Evolutionary conservation across 768 basidiomycete genomes (phyloP).

Genomic region (Amanita exitialis): DNA sequence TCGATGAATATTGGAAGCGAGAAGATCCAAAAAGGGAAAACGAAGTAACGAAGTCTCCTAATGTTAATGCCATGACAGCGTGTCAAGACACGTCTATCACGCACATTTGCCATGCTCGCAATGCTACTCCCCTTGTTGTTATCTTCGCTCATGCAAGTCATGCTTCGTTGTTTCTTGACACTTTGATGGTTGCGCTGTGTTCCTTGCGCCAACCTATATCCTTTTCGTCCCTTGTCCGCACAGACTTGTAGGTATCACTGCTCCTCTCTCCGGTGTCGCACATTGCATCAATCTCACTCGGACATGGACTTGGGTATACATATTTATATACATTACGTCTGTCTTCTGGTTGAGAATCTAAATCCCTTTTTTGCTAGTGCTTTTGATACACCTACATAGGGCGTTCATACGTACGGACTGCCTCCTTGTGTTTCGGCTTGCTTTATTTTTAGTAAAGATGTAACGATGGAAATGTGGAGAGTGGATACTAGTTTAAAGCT

Average conservation of each 20-base stretch:
- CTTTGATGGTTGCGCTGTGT: not conserved
- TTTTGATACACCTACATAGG: too few species aligned
- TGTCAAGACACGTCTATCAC: not conserved
- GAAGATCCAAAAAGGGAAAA: not conserved
- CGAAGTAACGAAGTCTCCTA: slow-evolving; percentile 1
- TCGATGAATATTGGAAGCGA: not conserved
- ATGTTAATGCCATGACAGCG: not conserved
- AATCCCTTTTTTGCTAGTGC: not conserved
- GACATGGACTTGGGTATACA: slow-evolving; percentile 2
- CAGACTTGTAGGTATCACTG: not conserved
- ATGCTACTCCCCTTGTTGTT: not conserved
- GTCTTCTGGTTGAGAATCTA: not conserved
- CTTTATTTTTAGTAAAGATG: not conserved
- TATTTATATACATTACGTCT: slow-evolving; percentile 4
- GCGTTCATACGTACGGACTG: not conserved
- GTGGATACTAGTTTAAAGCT: not conserved
- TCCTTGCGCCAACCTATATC: not conserved
- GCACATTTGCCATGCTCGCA: not conserved
- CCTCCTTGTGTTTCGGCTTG: not conserved
- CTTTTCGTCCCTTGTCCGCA: too few species aligned
- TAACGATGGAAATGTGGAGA: not conserved
- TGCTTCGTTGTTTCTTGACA: not conserved
- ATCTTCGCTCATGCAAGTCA: not conserved
- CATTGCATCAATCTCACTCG: not conserved
- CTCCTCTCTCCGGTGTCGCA: not conserved